A percentile compares a stretch with the other conserved stretches of the same genome.
These are phyloP conservation scores for Choanephora cucurbitarum DNA, from an alignment of 371 early-diverging fungal genomes.

Conservation along the genomic window DNA sequence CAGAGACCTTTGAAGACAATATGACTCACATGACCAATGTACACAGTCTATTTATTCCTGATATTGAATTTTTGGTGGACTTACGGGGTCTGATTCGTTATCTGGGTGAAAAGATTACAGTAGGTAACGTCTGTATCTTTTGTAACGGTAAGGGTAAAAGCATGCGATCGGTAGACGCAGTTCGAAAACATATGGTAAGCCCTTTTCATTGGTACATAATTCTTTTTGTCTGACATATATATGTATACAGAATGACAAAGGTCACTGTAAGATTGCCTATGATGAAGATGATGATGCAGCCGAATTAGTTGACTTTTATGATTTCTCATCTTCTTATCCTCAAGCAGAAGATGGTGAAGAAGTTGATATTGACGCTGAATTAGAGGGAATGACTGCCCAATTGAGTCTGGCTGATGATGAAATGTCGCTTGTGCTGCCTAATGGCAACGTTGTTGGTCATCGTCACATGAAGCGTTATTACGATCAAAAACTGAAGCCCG, in stretches of 20 bases:
- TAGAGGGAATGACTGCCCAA: conserved; percentile 32
- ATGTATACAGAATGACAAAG: conserved; percentile 86
- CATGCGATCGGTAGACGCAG: conserved; percentile 86
- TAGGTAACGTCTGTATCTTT: conserved; percentile 89
- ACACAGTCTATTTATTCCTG: conserved; percentile 96
- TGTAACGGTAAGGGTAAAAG: conserved; percentile 92
- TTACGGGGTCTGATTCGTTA: conserved; percentile 86
- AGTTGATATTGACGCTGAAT: conserved; percentile 59
- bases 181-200: conserved; percentile 90
- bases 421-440: conserved; percentile 84
- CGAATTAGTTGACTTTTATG: conserved; percentile 93
- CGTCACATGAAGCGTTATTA: conserved; percentile 82
- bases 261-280: conserved; percentile 93
- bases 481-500: conserved; percentile 78
- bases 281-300: conserved; percentile 87
- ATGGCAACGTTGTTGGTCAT: conserved; percentile 84
- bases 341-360: conserved; percentile 51
- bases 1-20: conserved; percentile 76
- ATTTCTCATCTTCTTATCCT: conserved; percentile 64
- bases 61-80: conserved; percentile 90
- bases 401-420: conserved; percentile 68
- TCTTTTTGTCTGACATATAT: conserved; percentile 1
- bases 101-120: conserved; percentile 90
- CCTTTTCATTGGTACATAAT: too few relatives aligned
- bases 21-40: conserved; percentile 88